Conservation (phyloP, 2,329 filamentous ascomycete species). For the Paecilomyces niveus region DNA sequence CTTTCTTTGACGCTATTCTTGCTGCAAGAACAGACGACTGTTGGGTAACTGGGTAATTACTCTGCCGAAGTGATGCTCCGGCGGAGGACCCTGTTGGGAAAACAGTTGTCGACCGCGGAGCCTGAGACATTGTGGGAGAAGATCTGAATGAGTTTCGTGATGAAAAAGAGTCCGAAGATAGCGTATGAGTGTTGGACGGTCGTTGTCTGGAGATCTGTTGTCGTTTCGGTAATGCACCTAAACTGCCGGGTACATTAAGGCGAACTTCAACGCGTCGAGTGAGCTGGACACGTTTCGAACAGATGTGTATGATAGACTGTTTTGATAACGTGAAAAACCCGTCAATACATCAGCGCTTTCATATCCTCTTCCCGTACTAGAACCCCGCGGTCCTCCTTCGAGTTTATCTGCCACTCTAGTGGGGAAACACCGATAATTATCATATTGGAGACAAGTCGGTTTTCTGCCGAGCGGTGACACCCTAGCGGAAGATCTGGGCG, state of each 20-base stretch:
- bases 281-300: background rate
- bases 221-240: background rate
- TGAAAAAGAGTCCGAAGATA: background rate
- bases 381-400: background rate
- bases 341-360: background rate
- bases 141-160: background rate
- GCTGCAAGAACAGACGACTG: slow-evolving; percentile 53
- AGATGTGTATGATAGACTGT: background rate
- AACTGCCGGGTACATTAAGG: too few relatives aligned
- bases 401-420: background rate
- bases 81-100: slow-evolving; percentile 19
- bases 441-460: background rate
- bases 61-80: slow-evolving; percentile 23
- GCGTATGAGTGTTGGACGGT: background rate
- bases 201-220: background rate
- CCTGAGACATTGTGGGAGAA: slow-evolving; percentile 25
- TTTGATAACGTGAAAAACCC: background rate
- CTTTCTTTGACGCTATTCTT: slow-evolving; percentile 57
- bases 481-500: background rate
- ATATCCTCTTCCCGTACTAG: background rate
- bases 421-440: background rate
- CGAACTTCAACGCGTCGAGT: background rate
- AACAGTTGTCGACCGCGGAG: slow-evolving; percentile 27
- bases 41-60: slow-evolving; percentile 25
- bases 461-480: background rate